These are phyloP conservation scores for Camellia oleifera DNA, from an alignment of 179 eudicot genomes.

Conservation along the genomic window DNA sequence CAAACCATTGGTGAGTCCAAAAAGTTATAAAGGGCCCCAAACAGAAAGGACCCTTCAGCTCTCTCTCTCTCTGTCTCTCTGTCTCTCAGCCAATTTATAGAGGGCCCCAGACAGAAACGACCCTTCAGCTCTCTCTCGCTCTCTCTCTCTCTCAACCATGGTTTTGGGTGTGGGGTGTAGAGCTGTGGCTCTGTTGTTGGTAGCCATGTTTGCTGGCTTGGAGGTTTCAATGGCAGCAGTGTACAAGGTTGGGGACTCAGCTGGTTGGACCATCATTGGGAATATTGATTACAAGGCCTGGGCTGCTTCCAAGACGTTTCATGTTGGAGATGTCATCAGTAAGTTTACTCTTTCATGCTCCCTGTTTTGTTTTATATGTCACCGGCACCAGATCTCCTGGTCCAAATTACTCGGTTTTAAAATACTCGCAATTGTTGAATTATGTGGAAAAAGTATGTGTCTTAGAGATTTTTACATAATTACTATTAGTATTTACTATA, in stretches of 20 bases:
- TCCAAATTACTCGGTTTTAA: too few relatives aligned
- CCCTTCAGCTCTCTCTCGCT: background rate
- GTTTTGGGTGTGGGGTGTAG: constrained; percentile 11
- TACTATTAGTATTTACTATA: too few relatives aligned
- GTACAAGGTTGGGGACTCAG: constrained; percentile 76
- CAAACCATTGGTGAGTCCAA: background rate
- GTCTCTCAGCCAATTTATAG: background rate
- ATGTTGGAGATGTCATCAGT: constrained; percentile 70
- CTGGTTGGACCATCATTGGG: constrained; percentile 94
- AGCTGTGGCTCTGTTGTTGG: background rate
- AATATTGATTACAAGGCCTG: constrained; percentile 72
- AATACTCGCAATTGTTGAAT: too few relatives aligned
- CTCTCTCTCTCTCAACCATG: background rate
- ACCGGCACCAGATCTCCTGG: too few relatives aligned
- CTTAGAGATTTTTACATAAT: too few relatives aligned
- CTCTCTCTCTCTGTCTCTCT: background rate
- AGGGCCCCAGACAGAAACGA: background rate
- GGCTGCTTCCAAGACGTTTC: constrained; percentile 74
- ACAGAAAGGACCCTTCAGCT: background rate
- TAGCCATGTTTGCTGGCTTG: constrained; percentile 8
- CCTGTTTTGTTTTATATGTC: background rate
- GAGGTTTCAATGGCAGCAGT: constrained; percentile 33
- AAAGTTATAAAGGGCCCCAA: background rate
- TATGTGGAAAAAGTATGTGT: too few relatives aligned
- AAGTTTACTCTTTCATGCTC: constrained; percentile 14